Percentiles rank a stretch among this genome's conserved stretches.
These are phyloP conservation scores for Haematococcus sp. DNA, from an alignment of 139 green algal species.

Conservation along the genomic window DNA sequence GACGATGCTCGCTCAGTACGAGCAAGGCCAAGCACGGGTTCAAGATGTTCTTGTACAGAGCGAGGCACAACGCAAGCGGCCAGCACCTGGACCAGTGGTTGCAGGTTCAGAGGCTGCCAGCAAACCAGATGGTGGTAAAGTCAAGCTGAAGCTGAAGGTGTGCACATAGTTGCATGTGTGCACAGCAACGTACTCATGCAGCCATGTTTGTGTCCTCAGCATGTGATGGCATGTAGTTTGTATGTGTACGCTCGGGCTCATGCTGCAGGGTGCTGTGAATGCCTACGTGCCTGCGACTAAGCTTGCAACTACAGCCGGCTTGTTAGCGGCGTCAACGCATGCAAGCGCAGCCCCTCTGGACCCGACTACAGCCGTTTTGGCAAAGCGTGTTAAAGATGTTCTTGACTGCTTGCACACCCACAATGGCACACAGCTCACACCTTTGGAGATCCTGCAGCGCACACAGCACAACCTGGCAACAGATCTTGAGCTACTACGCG, in stretches of 20 bases:
- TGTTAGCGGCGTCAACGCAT: background rate
- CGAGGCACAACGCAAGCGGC: too few relatives aligned
- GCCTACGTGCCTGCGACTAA: conserved; percentile 3
- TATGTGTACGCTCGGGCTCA: too few relatives aligned
- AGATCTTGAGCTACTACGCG: background rate
- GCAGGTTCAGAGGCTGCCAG: background rate
- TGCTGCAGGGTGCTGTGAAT: background rate
- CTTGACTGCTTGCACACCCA: background rate
- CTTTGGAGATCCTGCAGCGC: background rate
- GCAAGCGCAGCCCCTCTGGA: background rate
- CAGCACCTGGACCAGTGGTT: background rate
- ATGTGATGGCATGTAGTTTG: too few relatives aligned
- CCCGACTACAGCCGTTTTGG: background rate
- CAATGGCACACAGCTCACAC: background rate
- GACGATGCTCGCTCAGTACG: too few relatives aligned
- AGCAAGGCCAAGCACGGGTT: too few relatives aligned
- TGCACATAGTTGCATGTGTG: background rate
- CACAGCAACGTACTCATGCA: too few relatives aligned
- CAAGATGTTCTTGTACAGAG: too few relatives aligned
- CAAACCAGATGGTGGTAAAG: conserved; percentile 3
- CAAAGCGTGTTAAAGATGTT: conserved; percentile 6
- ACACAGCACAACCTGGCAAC: conserved; percentile 3
- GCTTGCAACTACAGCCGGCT: background rate
- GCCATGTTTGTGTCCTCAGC: too few relatives aligned
- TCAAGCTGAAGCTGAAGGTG: conserved; percentile 9